These are phyloP conservation scores for Cetraspora pellucida DNA, from an alignment of 192 early-diverging fungal species.

Conservation along the genomic window DNA sequence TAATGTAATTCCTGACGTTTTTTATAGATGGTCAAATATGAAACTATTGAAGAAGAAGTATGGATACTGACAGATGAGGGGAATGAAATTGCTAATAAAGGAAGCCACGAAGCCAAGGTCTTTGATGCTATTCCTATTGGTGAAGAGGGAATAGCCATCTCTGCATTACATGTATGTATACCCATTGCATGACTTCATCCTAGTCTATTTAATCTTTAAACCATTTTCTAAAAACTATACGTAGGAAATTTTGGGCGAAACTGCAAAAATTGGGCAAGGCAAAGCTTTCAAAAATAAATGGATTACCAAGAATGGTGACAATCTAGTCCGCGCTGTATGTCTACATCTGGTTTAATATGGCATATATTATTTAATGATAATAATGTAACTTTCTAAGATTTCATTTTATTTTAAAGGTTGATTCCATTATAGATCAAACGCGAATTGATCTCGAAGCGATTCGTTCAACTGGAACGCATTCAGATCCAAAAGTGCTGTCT, in stretches of 20 bases:
- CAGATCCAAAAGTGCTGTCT: conserved; percentile 67
- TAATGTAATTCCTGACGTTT: background rate
- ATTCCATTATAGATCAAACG: conserved; percentile 82
- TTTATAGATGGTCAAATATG: conserved; percentile 78
- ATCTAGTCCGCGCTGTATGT: conserved; percentile 65
- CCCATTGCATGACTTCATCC: background rate
- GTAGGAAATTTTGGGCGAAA: conserved; percentile 64
- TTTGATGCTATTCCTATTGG: conserved; percentile 85
- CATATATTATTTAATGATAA: background rate
- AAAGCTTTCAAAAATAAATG: conserved; percentile 98
- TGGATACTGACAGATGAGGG: conserved; percentile 92
- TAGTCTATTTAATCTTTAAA: background rate
- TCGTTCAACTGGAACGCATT: conserved; percentile 60
- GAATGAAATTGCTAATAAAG: conserved; percentile 76
- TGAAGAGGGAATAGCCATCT: conserved; percentile 78
- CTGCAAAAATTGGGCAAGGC: conserved; percentile 91
- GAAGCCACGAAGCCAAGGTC: conserved; percentile 92
- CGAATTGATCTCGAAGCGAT: conserved; percentile 74
- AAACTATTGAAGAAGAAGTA: conserved; percentile 73
- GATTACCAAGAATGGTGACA: conserved; percentile 82
- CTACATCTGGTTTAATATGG: background rate
- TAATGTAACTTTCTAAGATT: background rate
- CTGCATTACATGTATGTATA: conserved; percentile 57
- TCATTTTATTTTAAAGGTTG: conserved; percentile 48
- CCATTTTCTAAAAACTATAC: background rate